These are phyloP conservation scores for Aspergillus carbonarius DNA, from an alignment of 2,329 filamentous ascomycete species.

Conservation along the genomic window DNA sequence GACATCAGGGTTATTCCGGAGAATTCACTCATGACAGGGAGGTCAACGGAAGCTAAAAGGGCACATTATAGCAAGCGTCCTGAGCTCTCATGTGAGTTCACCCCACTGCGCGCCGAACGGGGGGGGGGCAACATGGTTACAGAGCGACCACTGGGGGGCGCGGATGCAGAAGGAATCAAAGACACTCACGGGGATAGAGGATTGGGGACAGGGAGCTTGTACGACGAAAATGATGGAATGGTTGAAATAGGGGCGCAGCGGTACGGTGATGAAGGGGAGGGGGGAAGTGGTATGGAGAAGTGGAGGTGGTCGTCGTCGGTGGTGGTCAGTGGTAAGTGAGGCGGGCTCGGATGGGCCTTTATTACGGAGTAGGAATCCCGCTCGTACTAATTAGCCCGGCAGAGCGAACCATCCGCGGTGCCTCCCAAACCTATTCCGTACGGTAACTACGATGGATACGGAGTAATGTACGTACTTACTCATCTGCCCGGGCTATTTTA, in stretches of 20 bases:
- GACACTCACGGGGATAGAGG: not conserved
- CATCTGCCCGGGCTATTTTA: too few species aligned
- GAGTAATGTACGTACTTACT: too few species aligned
- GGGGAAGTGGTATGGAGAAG: not conserved
- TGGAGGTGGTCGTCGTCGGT: not conserved
- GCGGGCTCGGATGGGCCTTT: not conserved
- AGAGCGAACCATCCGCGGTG: too few species aligned
- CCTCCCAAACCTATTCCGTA: too few species aligned
- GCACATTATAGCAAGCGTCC: not conserved
- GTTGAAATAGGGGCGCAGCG: not conserved
- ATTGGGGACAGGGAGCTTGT: not conserved
- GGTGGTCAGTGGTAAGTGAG: not conserved
- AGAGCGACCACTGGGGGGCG: not conserved
- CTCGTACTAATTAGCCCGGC: too few species aligned
- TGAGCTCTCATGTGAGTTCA: not conserved
- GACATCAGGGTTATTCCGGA: not conserved
- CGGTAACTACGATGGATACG: not conserved
- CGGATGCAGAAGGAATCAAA: not conserved
- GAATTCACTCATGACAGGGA: not conserved
- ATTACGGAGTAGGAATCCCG: not conserved
- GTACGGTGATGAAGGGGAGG: not conserved
- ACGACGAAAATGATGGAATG: not conserved
- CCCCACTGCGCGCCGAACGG: constrained; percentile 3
- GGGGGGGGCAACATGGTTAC: not conserved
- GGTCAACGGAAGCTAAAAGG: not conserved